phyloP scores from a whole-genome alignment of 176 grass and related monocot genomes.

The Areca catechu region DNA sequence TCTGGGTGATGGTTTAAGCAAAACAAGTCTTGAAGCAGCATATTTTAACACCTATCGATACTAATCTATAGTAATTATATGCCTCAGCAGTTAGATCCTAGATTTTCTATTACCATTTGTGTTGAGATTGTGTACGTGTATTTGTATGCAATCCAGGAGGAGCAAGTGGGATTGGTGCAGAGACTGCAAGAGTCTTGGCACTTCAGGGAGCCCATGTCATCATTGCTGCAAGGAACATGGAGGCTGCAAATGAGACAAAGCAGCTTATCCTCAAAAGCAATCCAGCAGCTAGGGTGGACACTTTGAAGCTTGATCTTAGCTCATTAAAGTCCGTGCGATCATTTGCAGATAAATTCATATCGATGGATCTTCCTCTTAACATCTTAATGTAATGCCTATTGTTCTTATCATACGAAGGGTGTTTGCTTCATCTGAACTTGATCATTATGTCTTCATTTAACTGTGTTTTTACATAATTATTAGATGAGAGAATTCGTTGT shows the following conservation, averaged over 20 bases:
- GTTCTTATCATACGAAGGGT: background rate
- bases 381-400: slow-evolving; percentile 66
- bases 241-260: slow-evolving; percentile 63
- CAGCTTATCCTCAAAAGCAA: slow-evolving; percentile 36
- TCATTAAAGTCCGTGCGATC: slow-evolving; percentile 73
- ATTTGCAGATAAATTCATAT: slow-evolving; percentile 59
- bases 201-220: slow-evolving; percentile 86
- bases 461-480: too few relatives aligned
- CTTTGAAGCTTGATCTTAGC: slow-evolving; percentile 80
- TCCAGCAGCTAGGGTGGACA: slow-evolving; percentile 46
- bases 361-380: slow-evolving; percentile 82
- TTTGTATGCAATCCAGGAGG: slow-evolving; percentile 42
- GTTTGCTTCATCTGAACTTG: slow-evolving; percentile 3
- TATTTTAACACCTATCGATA: too few relatives aligned
- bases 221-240: slow-evolving; percentile 89
- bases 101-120: too few relatives aligned
- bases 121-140: too few relatives aligned
- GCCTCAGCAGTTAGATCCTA: too few relatives aligned
- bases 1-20: too few relatives aligned
- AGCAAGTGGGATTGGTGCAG: slow-evolving; percentile 79
- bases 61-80: too few relatives aligned
- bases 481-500: too few relatives aligned
- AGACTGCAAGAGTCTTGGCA: slow-evolving; percentile 79
- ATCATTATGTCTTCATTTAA: too few relatives aligned
- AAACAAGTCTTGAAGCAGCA: too few relatives aligned